These are phyloP conservation scores for Ramaria sp. DNA, from an alignment of 768 basidiomycete species.

Conservation along the genomic window DNA sequence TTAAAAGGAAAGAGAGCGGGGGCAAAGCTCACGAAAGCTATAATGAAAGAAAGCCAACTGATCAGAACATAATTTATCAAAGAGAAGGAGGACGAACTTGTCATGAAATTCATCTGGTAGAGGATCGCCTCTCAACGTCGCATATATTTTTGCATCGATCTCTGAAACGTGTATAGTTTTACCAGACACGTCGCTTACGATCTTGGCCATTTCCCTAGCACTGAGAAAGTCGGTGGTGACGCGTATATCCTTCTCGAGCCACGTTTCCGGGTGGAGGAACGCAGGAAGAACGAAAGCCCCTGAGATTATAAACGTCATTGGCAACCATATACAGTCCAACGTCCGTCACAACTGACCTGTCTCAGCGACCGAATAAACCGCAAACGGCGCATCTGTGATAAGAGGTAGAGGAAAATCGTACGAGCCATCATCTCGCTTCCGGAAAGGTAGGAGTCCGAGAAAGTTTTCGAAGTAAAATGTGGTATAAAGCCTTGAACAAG, in stretches of 20 bases:
- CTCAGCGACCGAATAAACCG: background rate
- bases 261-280: background rate
- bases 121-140: background rate
- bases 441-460: background rate
- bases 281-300: background rate
- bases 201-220: background rate
- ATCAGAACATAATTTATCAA: background rate
- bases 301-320: background rate
- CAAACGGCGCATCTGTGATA: background rate
- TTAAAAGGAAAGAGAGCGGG: background rate
- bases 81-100: background rate
- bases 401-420: background rate
- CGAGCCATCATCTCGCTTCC: background rate
- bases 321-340: background rate
- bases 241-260: background rate
- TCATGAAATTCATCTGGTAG: background rate
- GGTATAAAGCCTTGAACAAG: constrained; percentile 4
- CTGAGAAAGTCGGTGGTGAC: background rate
- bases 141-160: background rate
- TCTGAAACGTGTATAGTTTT: background rate
- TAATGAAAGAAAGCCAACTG: background rate
- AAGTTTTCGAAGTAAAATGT: constrained; percentile 11
- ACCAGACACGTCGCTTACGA: background rate
- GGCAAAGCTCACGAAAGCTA: background rate
- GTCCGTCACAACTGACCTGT: background rate